Evolutionary conservation across 2,329 filamentous ascomycete species (phyloP).

Genomic region (Exophiala sideris): DNA sequence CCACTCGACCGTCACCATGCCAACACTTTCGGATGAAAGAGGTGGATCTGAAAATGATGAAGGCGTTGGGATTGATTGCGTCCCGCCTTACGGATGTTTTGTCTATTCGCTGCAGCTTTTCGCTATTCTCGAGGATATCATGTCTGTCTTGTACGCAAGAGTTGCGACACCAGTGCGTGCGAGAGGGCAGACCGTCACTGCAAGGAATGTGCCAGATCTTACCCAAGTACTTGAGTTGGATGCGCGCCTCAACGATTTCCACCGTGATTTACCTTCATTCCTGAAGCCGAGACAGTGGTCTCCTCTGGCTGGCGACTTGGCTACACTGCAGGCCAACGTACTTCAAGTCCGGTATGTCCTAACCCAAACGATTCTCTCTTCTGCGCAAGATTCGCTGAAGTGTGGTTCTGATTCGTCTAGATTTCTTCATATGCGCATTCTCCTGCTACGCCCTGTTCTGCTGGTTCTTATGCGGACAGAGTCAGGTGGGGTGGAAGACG

Average conservation of each 20-base stretch:
- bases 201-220: not conserved
- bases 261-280: not conserved
- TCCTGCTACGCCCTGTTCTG: conserved; percentile 11
- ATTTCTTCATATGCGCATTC: conserved; percentile 8
- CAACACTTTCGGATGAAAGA: conserved; percentile 5
- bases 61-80: conserved; percentile 23
- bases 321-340: conserved; percentile 1
- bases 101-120: conserved; percentile 35
- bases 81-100: conserved; percentile 35
- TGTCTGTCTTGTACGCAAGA: conserved; percentile 22
- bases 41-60: conserved; percentile 28
- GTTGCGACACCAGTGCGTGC: not conserved
- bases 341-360: not conserved
- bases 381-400: not conserved
- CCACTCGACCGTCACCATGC: conserved; percentile 26
- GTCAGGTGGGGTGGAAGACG: not conserved
- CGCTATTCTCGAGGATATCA: conserved; percentile 36
- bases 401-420: not conserved
- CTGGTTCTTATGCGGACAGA: not conserved
- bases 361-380: not conserved
- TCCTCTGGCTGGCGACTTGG: not conserved
- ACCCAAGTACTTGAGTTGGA: not conserved
- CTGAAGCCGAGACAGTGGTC: not conserved
- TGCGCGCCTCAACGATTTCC: not conserved
- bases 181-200: not conserved